phyloP scores from a whole-genome alignment of 2,329 filamentous ascomycete genomes.

The Trichoderma lentiforme region DNA sequence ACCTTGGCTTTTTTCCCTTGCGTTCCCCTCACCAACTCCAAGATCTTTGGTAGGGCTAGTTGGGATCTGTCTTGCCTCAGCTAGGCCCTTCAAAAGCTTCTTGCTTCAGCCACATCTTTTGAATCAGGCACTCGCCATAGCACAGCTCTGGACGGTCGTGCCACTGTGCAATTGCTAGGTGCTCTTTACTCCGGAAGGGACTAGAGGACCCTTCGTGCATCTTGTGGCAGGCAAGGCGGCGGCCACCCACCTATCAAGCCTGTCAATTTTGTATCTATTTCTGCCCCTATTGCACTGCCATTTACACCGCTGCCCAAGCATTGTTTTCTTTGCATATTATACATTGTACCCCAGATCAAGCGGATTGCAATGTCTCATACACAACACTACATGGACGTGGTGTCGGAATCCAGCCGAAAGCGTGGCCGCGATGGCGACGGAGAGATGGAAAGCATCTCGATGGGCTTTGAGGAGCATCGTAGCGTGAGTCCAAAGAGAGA shows the following conservation, averaged over 20 bases:
- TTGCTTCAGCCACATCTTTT: conserved; percentile 1
- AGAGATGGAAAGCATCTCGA: conserved; percentile 35
- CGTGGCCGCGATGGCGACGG: conserved; percentile 46
- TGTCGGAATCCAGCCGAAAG: conserved; percentile 41
- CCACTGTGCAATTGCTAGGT: not conserved
- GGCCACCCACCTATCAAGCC: conserved; percentile 1
- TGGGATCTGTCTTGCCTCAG: conserved; percentile 16
- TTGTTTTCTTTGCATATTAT: conserved; percentile 4
- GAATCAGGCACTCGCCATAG: not conserved
- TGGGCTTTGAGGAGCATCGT: conserved; percentile 49
- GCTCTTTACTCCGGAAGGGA: not conserved
- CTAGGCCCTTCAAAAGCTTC: not conserved
- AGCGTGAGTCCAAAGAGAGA: conserved; percentile 37
- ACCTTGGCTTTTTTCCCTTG: not conserved
- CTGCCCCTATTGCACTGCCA: not conserved
- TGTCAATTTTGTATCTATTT: not conserved
- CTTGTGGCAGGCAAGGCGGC: not conserved
- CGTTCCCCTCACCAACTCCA: conserved; percentile 11
- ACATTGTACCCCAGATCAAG: not conserved
- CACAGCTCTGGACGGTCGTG: not conserved
- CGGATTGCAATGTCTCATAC: conserved; percentile 36
- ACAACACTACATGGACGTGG: conserved; percentile 31
- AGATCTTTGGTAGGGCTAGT: not conserved
- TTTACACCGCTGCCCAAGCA: not conserved
- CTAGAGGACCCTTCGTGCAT: not conserved